phyloP scores from a whole-genome alignment of 495 filamentous ascomycete species.

The Pseudoneurospora amorphoporcata region DNA sequence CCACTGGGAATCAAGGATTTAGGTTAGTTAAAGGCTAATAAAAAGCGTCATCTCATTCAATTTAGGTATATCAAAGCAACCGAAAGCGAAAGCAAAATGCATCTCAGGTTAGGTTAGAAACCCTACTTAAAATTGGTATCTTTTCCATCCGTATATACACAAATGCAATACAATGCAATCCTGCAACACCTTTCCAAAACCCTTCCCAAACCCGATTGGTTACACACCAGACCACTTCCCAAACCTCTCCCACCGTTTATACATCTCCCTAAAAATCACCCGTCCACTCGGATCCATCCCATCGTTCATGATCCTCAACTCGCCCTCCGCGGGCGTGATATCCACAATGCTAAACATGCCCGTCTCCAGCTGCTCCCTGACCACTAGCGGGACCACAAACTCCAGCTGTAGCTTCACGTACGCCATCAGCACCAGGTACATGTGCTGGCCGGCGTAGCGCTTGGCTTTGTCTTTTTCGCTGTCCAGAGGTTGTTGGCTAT shows the following conservation, averaged over 20 bases:
- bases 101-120: background rate
- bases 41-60: background rate
- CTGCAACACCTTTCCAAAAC: background rate
- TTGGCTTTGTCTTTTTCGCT: conserved; percentile 70
- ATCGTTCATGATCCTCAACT: conserved; percentile 55
- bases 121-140: background rate
- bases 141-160: background rate
- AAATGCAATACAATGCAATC: background rate
- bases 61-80: background rate
- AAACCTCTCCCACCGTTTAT: conserved; percentile 56
- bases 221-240: conserved; percentile 58
- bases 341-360: conserved; percentile 65
- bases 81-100: background rate
- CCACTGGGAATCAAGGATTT: background rate
- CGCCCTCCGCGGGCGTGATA: conserved; percentile 49
- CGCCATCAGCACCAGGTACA: conserved; percentile 60
- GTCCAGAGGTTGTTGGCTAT: conserved; percentile 34
- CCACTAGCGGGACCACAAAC: conserved; percentile 31
- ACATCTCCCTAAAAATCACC: conserved; percentile 62
- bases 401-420: conserved; percentile 61
- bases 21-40: background rate
- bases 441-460: conserved; percentile 62
- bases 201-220: background rate
- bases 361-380: conserved; percentile 58
- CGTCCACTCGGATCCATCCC: conserved; percentile 57